phyloP scores from a whole-genome alignment of 179 eudicot species.

The Drosera spatulata region DNA sequence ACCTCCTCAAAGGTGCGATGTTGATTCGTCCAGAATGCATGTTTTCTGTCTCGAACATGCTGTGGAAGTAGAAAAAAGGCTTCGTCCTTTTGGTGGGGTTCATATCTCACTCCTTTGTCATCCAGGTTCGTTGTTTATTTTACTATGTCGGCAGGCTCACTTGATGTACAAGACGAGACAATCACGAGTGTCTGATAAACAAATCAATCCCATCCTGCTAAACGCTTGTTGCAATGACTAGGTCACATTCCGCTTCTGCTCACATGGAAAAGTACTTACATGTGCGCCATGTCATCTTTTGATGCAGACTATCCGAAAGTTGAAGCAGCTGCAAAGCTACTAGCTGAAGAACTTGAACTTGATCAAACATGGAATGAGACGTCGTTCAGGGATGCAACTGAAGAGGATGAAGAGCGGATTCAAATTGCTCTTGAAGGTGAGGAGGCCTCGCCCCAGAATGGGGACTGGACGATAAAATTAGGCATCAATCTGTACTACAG shows the following conservation, averaged over 20 bases:
- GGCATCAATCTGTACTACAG: slow-evolving; percentile 88
- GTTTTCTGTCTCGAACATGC: slow-evolving; percentile 98
- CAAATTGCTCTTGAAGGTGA: slow-evolving; percentile 62
- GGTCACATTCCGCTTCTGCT: too few species aligned
- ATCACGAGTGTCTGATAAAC: too few species aligned
- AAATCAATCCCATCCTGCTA: too few species aligned
- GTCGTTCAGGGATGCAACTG: slow-evolving; percentile 44
- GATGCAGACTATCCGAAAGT: slow-evolving; percentile 85
- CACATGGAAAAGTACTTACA: too few species aligned
- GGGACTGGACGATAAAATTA: slow-evolving; percentile 92
- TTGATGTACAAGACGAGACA: too few species aligned
- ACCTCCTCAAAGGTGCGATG: slow-evolving; percentile 38
- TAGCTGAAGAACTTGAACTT: slow-evolving; percentile 68
- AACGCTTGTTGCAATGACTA: too few species aligned
- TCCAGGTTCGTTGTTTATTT: slow-evolving; percentile 48
- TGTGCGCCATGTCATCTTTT: too few species aligned
- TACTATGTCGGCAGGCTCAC: not conserved
- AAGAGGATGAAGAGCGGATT: slow-evolving; percentile 62
- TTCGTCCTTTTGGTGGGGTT: slow-evolving; percentile 72
- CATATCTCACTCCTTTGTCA: slow-evolving; percentile 84
- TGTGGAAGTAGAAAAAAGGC: slow-evolving; percentile 62
- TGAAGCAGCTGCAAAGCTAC: slow-evolving; percentile 61
- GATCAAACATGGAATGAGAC: slow-evolving; percentile 54
- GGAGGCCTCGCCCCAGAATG: slow-evolving; percentile 64
- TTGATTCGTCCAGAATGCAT: slow-evolving; percentile 87